Percentiles rank a stretch among this genome's conserved stretches.
phyloP scores from a whole-genome alignment of 176 grass and related monocot species.

The bread wheat (Triticum aestivum) region IWGSC_CS_RefSeq_v2.1 NC_057809.1:411640025-411640524 shows the following conservation, averaged over 20 bases:
- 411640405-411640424: slow-evolving; percentile 97
- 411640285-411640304: slow-evolving; percentile 92
- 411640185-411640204: slow-evolving; percentile 62
- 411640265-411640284: slow-evolving; percentile 87
- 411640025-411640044: slow-evolving; percentile 53
- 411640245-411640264: slow-evolving; percentile 38
- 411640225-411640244: background rate
- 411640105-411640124: background rate
- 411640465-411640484: slow-evolving; percentile 78
- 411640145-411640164: background rate
- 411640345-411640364: slow-evolving; percentile 47
- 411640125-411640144: too few relatives aligned
- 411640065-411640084: slow-evolving; percentile 60
- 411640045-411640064: slow-evolving; percentile 77
- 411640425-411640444: slow-evolving; percentile 80
- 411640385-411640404: slow-evolving; percentile 90
- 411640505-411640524: too few relatives aligned
- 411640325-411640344: slow-evolving; percentile 45
- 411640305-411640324: slow-evolving; percentile 65
- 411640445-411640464: slow-evolving; percentile 86
- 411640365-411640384: slow-evolving; percentile 60
- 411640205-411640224: slow-evolving; percentile 50
- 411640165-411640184: slow-evolving; percentile 18
- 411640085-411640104: background rate
- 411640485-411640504: background rate